Evolutionary conservation across 495 filamentous ascomycete species (phyloP).

Genomic region (Podospora comata): DNA sequence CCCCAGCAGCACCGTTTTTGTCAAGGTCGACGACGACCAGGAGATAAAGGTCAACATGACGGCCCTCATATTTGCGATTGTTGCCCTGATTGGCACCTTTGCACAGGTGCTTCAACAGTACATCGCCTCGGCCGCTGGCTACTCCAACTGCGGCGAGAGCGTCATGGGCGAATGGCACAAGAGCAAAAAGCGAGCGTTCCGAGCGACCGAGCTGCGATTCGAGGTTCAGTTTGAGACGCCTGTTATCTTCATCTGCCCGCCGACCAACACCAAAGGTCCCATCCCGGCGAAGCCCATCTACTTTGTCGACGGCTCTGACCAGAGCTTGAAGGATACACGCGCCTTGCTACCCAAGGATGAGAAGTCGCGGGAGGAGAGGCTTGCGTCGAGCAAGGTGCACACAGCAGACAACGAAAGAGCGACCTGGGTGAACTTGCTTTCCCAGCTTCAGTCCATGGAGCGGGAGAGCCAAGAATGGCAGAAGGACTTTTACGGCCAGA

Average conservation of each 20-base stretch:
- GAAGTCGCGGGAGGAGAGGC: slow-evolving; percentile 13
- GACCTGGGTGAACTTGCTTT: slow-evolving; percentile 46
- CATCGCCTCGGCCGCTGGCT: slow-evolving; percentile 41
- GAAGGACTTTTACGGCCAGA: slow-evolving; percentile 21
- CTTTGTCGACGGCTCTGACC: slow-evolving; percentile 39
- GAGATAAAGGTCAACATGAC: slow-evolving; percentile 25
- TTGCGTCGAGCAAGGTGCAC: slow-evolving; percentile 31
- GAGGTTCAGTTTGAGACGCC: slow-evolving; percentile 50
- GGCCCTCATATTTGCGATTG: slow-evolving; percentile 37
- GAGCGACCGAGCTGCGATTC: slow-evolving; percentile 43
- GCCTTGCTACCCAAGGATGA: slow-evolving; percentile 27
- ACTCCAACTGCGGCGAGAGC: slow-evolving; percentile 39
- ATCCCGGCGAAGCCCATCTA: slow-evolving; percentile 33
- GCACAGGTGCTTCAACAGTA: slow-evolving; percentile 46
- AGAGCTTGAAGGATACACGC: slow-evolving; percentile 37
- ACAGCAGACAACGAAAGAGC: slow-evolving; percentile 49
- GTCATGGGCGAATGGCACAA: slow-evolving; percentile 48
- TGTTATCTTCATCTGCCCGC: slow-evolving; percentile 46
- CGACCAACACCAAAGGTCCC: slow-evolving; percentile 41
- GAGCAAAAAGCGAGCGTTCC: slow-evolving; percentile 41
- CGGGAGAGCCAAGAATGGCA: slow-evolving; percentile 42
- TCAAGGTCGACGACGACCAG: slow-evolving; percentile 4
- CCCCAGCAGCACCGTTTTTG: neutral
- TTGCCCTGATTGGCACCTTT: slow-evolving; percentile 39
- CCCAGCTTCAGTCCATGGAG: slow-evolving; percentile 46